Conservation (phyloP, 192 early-diverging fungal genomes). For the Gryganskiella cystojenkinii region DNA sequence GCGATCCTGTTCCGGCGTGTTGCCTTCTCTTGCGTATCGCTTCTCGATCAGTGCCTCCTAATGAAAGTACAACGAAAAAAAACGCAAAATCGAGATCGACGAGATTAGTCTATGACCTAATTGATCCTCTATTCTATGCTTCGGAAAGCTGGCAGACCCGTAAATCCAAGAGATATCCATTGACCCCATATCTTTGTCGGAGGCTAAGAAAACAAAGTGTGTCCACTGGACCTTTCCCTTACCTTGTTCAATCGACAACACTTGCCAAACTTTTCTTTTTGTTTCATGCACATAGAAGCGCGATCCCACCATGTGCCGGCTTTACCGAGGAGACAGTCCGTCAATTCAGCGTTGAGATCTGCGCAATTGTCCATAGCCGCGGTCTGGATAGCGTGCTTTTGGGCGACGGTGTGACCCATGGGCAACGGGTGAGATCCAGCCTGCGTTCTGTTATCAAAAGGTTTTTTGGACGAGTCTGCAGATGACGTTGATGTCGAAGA, state of each 20-base stretch:
- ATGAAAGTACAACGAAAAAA: not conserved
- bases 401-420: slow-evolving; percentile 6
- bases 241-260: slow-evolving; percentile 44
- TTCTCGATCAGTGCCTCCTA: slow-evolving; percentile 33
- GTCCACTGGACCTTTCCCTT: not conserved
- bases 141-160: too few species aligned
- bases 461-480: not conserved
- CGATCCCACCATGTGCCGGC: slow-evolving; percentile 49
- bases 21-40: slow-evolving; percentile 40
- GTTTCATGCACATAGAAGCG: slow-evolving; percentile 45
- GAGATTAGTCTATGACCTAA: not conserved
- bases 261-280: slow-evolving; percentile 24
- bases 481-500: slow-evolving; percentile 8
- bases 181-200: too few species aligned
- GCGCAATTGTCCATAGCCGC: slow-evolving; percentile 47
- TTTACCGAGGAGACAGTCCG: slow-evolving; percentile 32
- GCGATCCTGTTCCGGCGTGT: slow-evolving; percentile 34
- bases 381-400: slow-evolving; percentile 33
- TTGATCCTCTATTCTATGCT: too few species aligned
- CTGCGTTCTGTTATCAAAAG: not conserved
- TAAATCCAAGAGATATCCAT: too few species aligned
- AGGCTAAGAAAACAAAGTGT: too few species aligned
- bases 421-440: slow-evolving; percentile 21
- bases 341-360: slow-evolving; percentile 40
- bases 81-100: not conserved